Base-by-base conservation (phyloP, 495 filamentous ascomycete genomes). In the Hamigera avellanea region DNA sequence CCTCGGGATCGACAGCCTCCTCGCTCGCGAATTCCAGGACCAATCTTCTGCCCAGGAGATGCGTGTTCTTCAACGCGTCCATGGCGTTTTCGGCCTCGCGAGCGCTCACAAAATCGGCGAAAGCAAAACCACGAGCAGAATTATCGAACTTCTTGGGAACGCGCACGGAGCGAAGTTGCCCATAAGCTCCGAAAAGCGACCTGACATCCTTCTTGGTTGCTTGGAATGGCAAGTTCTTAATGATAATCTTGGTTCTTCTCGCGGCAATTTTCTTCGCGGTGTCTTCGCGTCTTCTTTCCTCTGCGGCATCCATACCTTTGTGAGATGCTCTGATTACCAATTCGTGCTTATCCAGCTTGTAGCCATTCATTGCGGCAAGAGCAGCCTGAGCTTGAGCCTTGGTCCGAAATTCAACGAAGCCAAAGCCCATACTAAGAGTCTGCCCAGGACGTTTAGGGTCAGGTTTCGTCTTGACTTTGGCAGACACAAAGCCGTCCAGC, bases 201-300 rank as follows among this genome's bases (percentile, higher is more conserved):
- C 82, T 74, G 19, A 99, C 67, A 47, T 99, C 93, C 53, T 91
- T 87, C 69, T 93, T 95, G 28, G 76, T 81, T 8, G 82, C 80
- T 61, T 96, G 83, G 65, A 99, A 99, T 7, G 91, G 91, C 52
- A 99, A 61, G 66, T 99, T 99, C 69, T 96, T 96, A 67, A 98
- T 84, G 57, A 96, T 81, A 48, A 99, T 78, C 67, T 96, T 95
- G 21, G 87, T 95, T 35, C 75, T 70, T 46, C 75, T 74, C 16
- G 70, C 73, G 2, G 78, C 74, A 12, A 73, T 53, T 54, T 83
- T 86, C 67, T 86, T 91, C 38, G 77, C 77, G 14, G 71, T 73
- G 46, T 94, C 87, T 39, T 86, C 79, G 42, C 78, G 78, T 52
- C 79, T 76, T 36, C 78, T 73, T 54, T 93, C 84, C 51, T 91